These are phyloP conservation scores for Biscogniauxia sp. DNA, from an alignment of 2,329 filamentous ascomycete genomes.

Conservation along the genomic window DNA sequence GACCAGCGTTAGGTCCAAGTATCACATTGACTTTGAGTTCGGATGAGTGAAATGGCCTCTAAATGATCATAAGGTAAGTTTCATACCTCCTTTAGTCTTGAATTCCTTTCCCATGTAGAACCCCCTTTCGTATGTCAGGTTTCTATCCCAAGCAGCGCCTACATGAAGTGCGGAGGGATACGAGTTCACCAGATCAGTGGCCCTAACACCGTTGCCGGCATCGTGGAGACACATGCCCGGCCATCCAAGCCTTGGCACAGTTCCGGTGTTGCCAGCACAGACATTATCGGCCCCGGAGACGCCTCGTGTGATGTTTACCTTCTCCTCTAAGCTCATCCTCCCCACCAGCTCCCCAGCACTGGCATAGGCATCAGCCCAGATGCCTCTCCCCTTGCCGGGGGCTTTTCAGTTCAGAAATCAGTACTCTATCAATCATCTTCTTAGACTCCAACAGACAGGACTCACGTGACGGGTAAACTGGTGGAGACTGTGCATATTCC, in stretches of 20 bases:
- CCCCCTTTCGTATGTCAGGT: constrained; percentile 50
- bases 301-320: constrained; percentile 51
- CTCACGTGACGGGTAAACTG: constrained; percentile 32
- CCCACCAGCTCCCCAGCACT: constrained; percentile 56
- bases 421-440: too few relatives aligned
- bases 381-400: constrained; percentile 31
- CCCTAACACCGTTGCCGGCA: constrained; percentile 48
- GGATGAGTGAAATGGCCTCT: constrained; percentile 5
- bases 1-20: constrained; percentile 67
- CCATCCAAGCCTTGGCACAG: constrained; percentile 43
- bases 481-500: constrained; percentile 28
- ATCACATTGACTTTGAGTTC: constrained; percentile 48
- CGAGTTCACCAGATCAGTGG: constrained; percentile 46
- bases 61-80: background rate
- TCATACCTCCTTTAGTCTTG: constrained; percentile 46
- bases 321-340: constrained; percentile 66
- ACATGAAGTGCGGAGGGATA: constrained; percentile 48
- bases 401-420: constrained; percentile 23
- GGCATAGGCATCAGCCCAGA: constrained; percentile 58
- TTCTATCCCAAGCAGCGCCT: constrained; percentile 53
- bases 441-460: background rate
- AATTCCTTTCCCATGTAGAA: constrained; percentile 57
- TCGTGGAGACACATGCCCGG: constrained; percentile 50
- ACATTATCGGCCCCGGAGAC: constrained; percentile 43
- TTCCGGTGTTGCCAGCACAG: constrained; percentile 48